Base-by-base conservation (phyloP, 441 rosid species). In the California macrophylla region DNA sequence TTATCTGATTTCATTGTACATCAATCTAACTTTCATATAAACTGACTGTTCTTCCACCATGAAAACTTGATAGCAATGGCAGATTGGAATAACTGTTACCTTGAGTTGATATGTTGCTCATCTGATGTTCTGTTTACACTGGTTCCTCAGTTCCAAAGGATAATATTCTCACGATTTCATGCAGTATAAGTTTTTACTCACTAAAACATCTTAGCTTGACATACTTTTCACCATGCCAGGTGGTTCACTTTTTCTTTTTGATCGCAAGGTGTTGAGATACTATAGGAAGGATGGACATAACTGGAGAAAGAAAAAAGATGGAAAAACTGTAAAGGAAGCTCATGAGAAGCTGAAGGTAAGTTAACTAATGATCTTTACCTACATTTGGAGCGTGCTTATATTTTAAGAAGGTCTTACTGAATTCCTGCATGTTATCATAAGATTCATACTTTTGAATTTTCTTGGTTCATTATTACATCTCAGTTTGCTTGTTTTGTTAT, bases 231-330 rank as follows among this genome's bases (percentile, higher is more conserved):
- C n/a, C 13, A 13, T 64, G 47, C 45, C 23, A 67, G 74, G 91
- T 87, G 99, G 99, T 24, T 90, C 98, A 47, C 85, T 92, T 45
- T 92, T 95, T 81, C 90, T 92, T 56, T 95, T 92, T 74, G 96
- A 95, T 82, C 84, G 97, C 52, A 95, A 95, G 81, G 95, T 87
- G 69, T 80, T 90, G 68, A 86, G 98, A 78, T 92, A 92, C 86
- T 95, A 92, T 67, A 84, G 98, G 76, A 95, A 90, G 80, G 98
- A 90, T 52, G 99, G 99, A 38, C 99, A 95, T 81, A 90, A 82
- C 65, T 95, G 99, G 99, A 90, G 97, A 83, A 92, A 95, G 90
- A 92, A 90, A 75, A 89, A 74, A 79, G 98, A 95, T 81, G 98
- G 98, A 68, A 95, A 90, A 77, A 92, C 96, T 0, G 89, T 92